These are phyloP conservation scores for Aspergillus sergii DNA, from an alignment of 2,329 filamentous ascomycete species.

Conservation along the genomic window DNA sequence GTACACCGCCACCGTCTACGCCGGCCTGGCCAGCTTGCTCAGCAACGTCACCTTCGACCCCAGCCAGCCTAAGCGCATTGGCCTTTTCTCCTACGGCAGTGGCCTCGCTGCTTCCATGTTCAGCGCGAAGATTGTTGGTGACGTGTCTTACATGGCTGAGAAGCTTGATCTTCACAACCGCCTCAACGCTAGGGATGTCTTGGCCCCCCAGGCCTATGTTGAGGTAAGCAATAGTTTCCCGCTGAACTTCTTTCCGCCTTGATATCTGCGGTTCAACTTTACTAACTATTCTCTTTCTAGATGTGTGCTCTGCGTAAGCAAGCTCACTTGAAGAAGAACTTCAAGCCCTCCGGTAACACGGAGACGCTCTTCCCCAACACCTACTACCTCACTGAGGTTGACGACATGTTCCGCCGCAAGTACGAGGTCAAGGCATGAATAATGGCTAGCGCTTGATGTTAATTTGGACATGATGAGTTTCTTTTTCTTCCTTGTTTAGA, in stretches of 20 bases:
- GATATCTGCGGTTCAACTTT: slow-evolving; percentile 5
- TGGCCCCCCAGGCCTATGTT: slow-evolving; percentile 74
- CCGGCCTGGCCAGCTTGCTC: slow-evolving; percentile 62
- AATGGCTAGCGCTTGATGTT: slow-evolving; percentile 18
- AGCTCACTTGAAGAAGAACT: slow-evolving; percentile 81
- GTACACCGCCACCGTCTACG: slow-evolving; percentile 64
- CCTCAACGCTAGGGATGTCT: slow-evolving; percentile 65
- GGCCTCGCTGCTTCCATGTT: slow-evolving; percentile 75
- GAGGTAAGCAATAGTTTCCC: slow-evolving; percentile 55
- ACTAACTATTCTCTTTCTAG: slow-evolving; percentile 46
- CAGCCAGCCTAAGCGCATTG: slow-evolving; percentile 72
- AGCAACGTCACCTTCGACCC: slow-evolving; percentile 63
- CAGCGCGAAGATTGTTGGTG: slow-evolving; percentile 67
- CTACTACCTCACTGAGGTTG: slow-evolving; percentile 79
- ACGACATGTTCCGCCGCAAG: slow-evolving; percentile 82
- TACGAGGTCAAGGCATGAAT: slow-evolving; percentile 74
- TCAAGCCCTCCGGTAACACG: slow-evolving; percentile 67
- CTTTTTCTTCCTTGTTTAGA: slow-evolving; percentile 34
- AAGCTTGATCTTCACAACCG: slow-evolving; percentile 70
- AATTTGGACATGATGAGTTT: slow-evolving; percentile 13
- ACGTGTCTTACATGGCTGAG: slow-evolving; percentile 68
- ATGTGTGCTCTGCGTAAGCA: slow-evolving; percentile 81
- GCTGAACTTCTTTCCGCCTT: not conserved
- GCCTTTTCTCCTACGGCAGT: slow-evolving; percentile 78
- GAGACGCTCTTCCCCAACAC: slow-evolving; percentile 68